phyloP scores from a whole-genome alignment of 108 stramenopile genomes.

The Epipyxis sp. region DNA sequence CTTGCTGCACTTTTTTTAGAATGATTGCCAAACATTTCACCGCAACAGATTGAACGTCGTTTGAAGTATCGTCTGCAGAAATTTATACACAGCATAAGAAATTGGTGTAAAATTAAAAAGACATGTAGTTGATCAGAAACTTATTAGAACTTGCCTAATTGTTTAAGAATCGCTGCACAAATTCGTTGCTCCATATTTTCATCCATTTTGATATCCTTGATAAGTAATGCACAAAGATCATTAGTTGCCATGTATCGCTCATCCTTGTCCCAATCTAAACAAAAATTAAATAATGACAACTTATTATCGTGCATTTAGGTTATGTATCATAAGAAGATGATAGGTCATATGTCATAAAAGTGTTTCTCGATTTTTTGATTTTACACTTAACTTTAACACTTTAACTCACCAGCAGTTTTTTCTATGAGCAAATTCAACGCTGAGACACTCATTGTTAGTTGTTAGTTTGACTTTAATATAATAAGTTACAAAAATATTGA shows the following conservation, averaged over 20 bases:
- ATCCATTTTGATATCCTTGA: conserved; percentile 53
- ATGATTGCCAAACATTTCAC: conserved; percentile 90
- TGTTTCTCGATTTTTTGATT: too few species aligned
- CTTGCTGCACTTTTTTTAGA: conserved; percentile 85
- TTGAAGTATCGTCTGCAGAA: conserved; percentile 72
- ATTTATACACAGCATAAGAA: not conserved
- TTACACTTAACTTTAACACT: too few species aligned
- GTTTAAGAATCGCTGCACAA: conserved; percentile 77
- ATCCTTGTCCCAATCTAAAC: conserved; percentile 63
- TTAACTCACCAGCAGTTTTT: too few species aligned
- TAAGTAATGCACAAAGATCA: conserved; percentile 84
- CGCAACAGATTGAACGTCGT: conserved; percentile 93
- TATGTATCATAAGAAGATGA: too few species aligned
- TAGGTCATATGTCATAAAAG: too few species aligned
- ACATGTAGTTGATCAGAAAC: not conserved
- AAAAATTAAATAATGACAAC: too few species aligned
- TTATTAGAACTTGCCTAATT: conserved; percentile 52
- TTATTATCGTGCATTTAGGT: too few species aligned
- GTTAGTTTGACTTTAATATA: too few species aligned
- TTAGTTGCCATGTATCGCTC: conserved; percentile 98
- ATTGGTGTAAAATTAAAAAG: not conserved
- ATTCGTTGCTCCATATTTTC: conserved; percentile 47
- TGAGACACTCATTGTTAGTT: too few species aligned
- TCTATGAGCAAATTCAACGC: too few species aligned
- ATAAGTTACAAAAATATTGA: too few species aligned